A percentile compares a stretch with the other conserved stretches of the same genome.
Conservation (phyloP, 1,139 yeast species). For the Spathaspora sp. region DNA sequence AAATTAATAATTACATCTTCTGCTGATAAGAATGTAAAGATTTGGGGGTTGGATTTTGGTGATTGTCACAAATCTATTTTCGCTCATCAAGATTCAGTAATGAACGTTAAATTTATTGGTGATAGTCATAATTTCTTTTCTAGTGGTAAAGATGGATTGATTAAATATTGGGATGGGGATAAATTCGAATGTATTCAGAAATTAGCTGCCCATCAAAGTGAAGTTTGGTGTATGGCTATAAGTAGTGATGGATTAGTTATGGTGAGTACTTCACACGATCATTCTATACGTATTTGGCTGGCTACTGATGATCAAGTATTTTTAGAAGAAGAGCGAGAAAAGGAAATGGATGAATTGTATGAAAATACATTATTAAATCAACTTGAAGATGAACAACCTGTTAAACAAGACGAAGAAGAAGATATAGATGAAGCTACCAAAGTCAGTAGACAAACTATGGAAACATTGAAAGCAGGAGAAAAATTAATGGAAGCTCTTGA, state of each 20-base stretch:
- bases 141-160: slow-evolving; percentile 82
- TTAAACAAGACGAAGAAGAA: slow-evolving; percentile 23
- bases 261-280: slow-evolving; percentile 91
- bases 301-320: slow-evolving; percentile 93
- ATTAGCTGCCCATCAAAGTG: slow-evolving; percentile 84
- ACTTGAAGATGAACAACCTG: slow-evolving; percentile 56
- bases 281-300: slow-evolving; percentile 86
- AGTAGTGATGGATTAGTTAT: slow-evolving; percentile 71
- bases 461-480: slow-evolving; percentile 94
- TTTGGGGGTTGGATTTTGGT: slow-evolving; percentile 99
- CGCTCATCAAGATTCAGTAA: slow-evolving; percentile 94
- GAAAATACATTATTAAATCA: slow-evolving; percentile 74
- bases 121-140: slow-evolving; percentile 87
- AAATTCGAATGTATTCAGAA: slow-evolving; percentile 93
- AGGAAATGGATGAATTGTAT: slow-evolving; percentile 88
- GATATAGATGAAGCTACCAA: slow-evolving; percentile 52
- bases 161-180: slow-evolving; percentile 98
- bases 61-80: slow-evolving; percentile 96
- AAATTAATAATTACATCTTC: slow-evolving; percentile 88
- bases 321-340: slow-evolving; percentile 93
- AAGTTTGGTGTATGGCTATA: slow-evolving; percentile 88
- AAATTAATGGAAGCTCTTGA: slow-evolving; percentile 90
- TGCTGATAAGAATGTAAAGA: slow-evolving; percentile 94
- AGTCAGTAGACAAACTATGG: slow-evolving; percentile 83
- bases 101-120: slow-evolving; percentile 83